phyloP scores from a whole-genome alignment of 1,139 yeast species.

The Nakaseomyces kungkrabaensis region DNA sequence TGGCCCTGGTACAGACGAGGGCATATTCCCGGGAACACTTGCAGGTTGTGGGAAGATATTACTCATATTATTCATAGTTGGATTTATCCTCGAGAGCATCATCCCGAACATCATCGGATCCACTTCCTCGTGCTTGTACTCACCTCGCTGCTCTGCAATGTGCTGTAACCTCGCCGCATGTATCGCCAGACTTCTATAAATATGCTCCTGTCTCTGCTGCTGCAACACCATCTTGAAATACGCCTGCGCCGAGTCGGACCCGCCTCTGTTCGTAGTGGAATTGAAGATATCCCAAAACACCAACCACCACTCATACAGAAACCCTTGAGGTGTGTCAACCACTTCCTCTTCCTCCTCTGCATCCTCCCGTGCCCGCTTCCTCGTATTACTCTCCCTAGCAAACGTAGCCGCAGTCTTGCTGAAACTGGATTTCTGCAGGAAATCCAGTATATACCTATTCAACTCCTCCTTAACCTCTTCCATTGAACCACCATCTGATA shows the following conservation, averaged over 20 bases:
- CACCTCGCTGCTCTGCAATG: slow-evolving; percentile 24
- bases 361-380: not conserved
- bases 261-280: slow-evolving; percentile 60
- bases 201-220: slow-evolving; percentile 54
- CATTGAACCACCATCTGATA: not conserved
- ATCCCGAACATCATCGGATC: slow-evolving; percentile 17
- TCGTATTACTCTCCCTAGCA: slow-evolving; percentile 55
- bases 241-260: slow-evolving; percentile 55
- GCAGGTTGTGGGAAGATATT: slow-evolving; percentile 2
- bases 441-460: slow-evolving; percentile 82
- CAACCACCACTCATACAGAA: slow-evolving; percentile 92
- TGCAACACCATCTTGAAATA: slow-evolving; percentile 61
- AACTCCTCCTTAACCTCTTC: slow-evolving; percentile 25
- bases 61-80: not conserved
- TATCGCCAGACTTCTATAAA: slow-evolving; percentile 37
- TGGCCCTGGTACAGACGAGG: no score
- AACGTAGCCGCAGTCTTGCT: slow-evolving; percentile 65
- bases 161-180: slow-evolving; percentile 32
- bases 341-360: slow-evolving; percentile 27
- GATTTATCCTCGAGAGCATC: slow-evolving; percentile 6
- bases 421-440: slow-evolving; percentile 63
- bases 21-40: no score
- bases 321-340: slow-evolving; percentile 73
- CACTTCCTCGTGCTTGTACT: slow-evolving; percentile 15
- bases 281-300: slow-evolving; percentile 90